These are phyloP conservation scores for Colletotrichum phormii DNA, from an alignment of 2,329 filamentous ascomycete genomes.

Conservation along the genomic window DNA sequence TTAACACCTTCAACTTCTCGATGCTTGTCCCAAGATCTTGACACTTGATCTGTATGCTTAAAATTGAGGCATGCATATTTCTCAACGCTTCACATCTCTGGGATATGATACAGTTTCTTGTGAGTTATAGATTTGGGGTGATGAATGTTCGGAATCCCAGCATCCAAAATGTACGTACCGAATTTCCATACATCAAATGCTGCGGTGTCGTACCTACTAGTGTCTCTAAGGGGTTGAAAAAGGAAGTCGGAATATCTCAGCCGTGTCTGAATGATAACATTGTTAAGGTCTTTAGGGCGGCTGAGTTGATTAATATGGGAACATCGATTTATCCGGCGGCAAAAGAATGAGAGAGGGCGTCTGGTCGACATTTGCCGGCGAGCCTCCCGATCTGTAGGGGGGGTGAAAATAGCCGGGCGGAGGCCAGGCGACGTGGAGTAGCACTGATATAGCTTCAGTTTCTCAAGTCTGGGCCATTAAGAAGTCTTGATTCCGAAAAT, in stretches of 20 bases:
- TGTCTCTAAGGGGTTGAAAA: background rate
- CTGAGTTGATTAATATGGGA: background rate
- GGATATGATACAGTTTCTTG: too few species aligned
- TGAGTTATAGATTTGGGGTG: too few species aligned
- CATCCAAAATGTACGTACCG: too few species aligned
- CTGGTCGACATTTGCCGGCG: background rate
- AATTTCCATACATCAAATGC: too few species aligned
- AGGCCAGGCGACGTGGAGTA: background rate
- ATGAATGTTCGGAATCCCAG: too few species aligned
- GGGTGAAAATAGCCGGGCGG: background rate
- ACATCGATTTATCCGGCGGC: constrained; percentile 10
- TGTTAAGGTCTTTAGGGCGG: background rate
- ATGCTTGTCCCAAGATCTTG: background rate
- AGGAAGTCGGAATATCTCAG: constrained; percentile 18
- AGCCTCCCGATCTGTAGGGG: background rate
- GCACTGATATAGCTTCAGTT: background rate
- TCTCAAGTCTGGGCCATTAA: too few species aligned
- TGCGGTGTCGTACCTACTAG: too few species aligned
- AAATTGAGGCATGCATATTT: too few species aligned
- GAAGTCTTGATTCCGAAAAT: too few species aligned
- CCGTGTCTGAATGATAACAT: constrained; percentile 5
- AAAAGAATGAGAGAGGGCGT: background rate
- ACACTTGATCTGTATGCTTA: background rate
- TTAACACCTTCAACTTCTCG: background rate
- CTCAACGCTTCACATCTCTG: too few species aligned